Base-by-base conservation (phyloP, 2,329 filamentous ascomycete species). In the Microsporum audouinii region DNA sequence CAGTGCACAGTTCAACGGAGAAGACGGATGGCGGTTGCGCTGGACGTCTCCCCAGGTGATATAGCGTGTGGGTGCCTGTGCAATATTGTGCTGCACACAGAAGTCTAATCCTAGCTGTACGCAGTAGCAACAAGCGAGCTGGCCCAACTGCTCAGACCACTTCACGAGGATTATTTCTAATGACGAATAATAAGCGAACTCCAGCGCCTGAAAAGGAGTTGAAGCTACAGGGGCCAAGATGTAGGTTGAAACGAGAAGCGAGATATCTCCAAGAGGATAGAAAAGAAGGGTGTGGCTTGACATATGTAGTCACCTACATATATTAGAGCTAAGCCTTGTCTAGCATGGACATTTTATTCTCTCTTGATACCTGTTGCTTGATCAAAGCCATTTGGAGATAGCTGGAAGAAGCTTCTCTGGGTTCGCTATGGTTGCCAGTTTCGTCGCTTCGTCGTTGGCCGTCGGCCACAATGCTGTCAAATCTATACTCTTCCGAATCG, bases 401-500 rank as follows among this genome's bases (percentile, higher is more conserved):
- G 45, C 45, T 2, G 17, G 14, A n/a, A 29, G 31, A 33, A 36
- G 53, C 12, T 38, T 33, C 34, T 17, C 29, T n/a, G 14, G 8
- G n/a, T 47, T 45, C 29, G 33, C 29, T 4, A 63, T 63, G 61
- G 55, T 59, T 38, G 6, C 55, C 4, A 57, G 55, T 34, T 63
- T 63, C 53, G 43, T 61, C 14, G 56, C 33, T 39, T 61, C 62
- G 23, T 58, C 62, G 1, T 61, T 63, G 14, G 62, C 57, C 53
- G 41, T 63, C 43, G 57, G 62, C 31, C 62, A 63, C 41, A 63
- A 63, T 63, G 62, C 34, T 17, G 62, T 63, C 57, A 63, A 63
- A 39, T 61, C 62, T 2, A 63, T 63, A 51, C 60, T 63, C 27
- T 63, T 63, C 45, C 62, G 62, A 51, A 53, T 58, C 57, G 62